Evolutionary conservation across 2,329 filamentous ascomycete species (phyloP).

Genomic region (Penicillium capsulatum): DNA sequence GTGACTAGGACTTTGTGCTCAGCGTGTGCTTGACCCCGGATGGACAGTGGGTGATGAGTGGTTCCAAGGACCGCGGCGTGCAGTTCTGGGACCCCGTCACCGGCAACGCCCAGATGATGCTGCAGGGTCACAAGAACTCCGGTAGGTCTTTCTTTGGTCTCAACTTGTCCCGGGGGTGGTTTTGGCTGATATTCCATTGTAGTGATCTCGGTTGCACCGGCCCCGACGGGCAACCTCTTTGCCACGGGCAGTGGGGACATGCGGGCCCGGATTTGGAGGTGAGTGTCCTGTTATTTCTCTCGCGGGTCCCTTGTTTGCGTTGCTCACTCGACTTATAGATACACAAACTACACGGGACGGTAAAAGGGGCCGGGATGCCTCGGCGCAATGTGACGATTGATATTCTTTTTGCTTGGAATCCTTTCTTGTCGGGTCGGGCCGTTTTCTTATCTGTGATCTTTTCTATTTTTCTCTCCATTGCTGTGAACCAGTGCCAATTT

Average conservation of each 20-base stretch:
- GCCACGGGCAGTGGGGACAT: slow-evolving; percentile 96
- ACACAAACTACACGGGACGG: slow-evolving; percentile 39
- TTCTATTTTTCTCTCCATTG: slow-evolving; percentile 9
- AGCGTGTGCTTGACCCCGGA: slow-evolving; percentile 94
- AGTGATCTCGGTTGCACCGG: slow-evolving; percentile 96
- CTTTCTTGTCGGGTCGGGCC: slow-evolving; percentile 6
- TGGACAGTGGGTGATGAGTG: slow-evolving; percentile 91
- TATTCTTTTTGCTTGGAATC: slow-evolving; percentile 12
- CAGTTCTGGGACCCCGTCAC: slow-evolving; percentile 98
- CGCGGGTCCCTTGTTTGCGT: too few relatives aligned
- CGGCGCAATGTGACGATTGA: slow-evolving; percentile 33
- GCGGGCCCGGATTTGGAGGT: slow-evolving; percentile 96
- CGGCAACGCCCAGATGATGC: slow-evolving; percentile 92
- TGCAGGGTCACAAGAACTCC: slow-evolving; percentile 98
- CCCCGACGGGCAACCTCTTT: slow-evolving; percentile 81
- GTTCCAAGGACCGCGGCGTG: slow-evolving; percentile 93
- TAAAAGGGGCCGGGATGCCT: slow-evolving; percentile 30
- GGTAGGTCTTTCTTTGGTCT: slow-evolving; percentile 45
- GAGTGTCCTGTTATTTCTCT: slow-evolving; percentile 17
- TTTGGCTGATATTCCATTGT: slow-evolving; percentile 1
- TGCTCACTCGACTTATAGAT: too few relatives aligned
- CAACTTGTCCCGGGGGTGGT: slow-evolving; percentile 7
- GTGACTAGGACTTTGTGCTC: slow-evolving; percentile 80
- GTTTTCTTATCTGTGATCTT: slow-evolving; percentile 4
- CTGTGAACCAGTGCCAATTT: slow-evolving; percentile 7